Percentiles rank a stretch among this genome's conserved stretches.
phyloP scores from a whole-genome alignment of 1,139 yeast genomes.

The Diutina sp. region DNA sequence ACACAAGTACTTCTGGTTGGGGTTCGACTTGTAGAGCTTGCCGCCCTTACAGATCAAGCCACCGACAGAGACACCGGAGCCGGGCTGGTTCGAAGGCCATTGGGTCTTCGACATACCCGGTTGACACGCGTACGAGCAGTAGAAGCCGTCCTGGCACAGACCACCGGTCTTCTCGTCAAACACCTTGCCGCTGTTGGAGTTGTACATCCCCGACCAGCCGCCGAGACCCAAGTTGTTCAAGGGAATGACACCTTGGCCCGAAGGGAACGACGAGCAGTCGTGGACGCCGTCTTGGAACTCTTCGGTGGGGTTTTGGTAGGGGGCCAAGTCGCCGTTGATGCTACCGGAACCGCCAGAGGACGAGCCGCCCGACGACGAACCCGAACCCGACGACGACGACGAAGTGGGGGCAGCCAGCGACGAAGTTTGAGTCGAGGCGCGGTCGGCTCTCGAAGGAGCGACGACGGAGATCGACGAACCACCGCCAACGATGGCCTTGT shows the following conservation, averaged over 20 bases:
- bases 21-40: slow-evolving; percentile 54
- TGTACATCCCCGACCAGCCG: slow-evolving; percentile 67
- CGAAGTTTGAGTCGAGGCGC: slow-evolving; percentile 12
- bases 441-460: slow-evolving; percentile 8
- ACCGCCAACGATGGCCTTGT: slow-evolving; percentile 9
- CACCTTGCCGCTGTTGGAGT: slow-evolving; percentile 34
- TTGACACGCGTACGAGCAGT: slow-evolving; percentile 81
- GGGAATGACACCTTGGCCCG: slow-evolving; percentile 64
- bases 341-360: slow-evolving; percentile 15
- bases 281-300: slow-evolving; percentile 52
- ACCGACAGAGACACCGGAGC: slow-evolving; percentile 68
- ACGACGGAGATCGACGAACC: slow-evolving; percentile 11
- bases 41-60: slow-evolving; percentile 64
- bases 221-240: slow-evolving; percentile 22
- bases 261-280: slow-evolving; percentile 48
- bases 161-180: slow-evolving; percentile 32
- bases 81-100: slow-evolving; percentile 67
- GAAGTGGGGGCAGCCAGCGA: slow-evolving; percentile 10
- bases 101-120: slow-evolving; percentile 88
- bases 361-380: slow-evolving; percentile 4
- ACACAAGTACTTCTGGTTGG: slow-evolving; percentile 50
- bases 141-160: slow-evolving; percentile 57
- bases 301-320: slow-evolving; percentile 37
- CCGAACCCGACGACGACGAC: slow-evolving; percentile 5
- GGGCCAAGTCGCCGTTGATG: slow-evolving; percentile 42